Evolutionary conservation across 345 rosid genomes (phyloP), one percentile per base, ranked within the genome.

Genomic region (Arabis hirsuta): DNA sequence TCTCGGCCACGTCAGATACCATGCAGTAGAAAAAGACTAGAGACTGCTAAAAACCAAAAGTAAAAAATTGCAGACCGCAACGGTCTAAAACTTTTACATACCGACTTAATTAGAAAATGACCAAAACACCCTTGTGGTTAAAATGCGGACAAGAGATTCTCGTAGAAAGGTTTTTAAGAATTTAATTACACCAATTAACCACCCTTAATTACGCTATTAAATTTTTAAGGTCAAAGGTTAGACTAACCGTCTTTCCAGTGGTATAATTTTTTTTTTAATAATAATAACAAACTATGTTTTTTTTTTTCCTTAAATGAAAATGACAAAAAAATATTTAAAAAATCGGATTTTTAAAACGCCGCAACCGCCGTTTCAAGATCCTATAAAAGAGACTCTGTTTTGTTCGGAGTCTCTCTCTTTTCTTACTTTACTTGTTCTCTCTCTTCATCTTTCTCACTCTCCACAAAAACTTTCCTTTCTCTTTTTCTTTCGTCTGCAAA

Each of bases 311-410:
- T 12, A 57, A 22, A 1, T 16, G 2, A 14, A 57, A 53, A 58
- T 73, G 45, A 53, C 41, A 24, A 32, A 42, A 4, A 12, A 24
- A 19, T 27, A 73, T 16, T 16, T 16, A 70, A 12, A 39, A 19
- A 65, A 45, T 12, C 13, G 42, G 39, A 20, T 51, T 50, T 51
- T 9, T 12, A 57, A 73, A 73, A 73, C 61, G 55, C 78, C 67
- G 61, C 73, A 69, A 76, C 57, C 44, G 74, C 74, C 79, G 79
- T 62, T 76, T 26, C 34, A 69, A 34, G 53, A 71, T 69, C 65
- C 74, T 76, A 76, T 76, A 76, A 76, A 52, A 54, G 45, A 64
- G 72, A 36, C 65, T 46, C 74, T 69, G 58, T n/a, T 13, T 5
- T 10, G 3, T 5, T 19, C 36, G 62, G 71, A 51, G 74, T 45